phyloP scores from a whole-genome alignment of 2,329 filamentous ascomycete genomes.

The Shiraia sp. region DNA sequence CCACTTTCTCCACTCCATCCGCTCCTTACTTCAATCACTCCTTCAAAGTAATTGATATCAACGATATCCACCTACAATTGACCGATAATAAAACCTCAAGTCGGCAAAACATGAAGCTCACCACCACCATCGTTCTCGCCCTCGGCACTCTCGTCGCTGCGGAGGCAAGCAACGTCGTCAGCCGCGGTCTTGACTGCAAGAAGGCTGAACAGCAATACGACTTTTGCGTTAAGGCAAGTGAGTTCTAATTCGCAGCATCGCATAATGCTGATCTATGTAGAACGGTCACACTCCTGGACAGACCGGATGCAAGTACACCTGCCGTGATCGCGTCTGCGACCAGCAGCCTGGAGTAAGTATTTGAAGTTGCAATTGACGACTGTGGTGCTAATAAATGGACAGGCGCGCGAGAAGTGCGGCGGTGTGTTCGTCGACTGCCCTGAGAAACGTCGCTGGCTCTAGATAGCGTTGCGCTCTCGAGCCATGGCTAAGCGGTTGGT shows the following conservation, averaged over 20 bases:
- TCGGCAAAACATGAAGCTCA: constrained; percentile 12
- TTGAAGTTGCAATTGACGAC: not conserved
- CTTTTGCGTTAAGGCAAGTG: constrained; percentile 15
- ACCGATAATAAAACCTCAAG: too few relatives aligned
- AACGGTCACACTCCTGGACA: constrained; percentile 16
- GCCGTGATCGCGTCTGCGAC: constrained; percentile 19
- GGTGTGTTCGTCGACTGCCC: not conserved
- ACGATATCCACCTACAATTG: too few relatives aligned
- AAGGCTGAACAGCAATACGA: constrained; percentile 7
- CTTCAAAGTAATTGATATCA: too few relatives aligned
- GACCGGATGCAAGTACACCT: constrained; percentile 14
- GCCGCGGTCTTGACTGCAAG: constrained; percentile 8
- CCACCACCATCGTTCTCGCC: constrained; percentile 1
- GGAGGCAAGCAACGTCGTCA: not conserved
- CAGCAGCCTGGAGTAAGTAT: constrained; percentile 6
- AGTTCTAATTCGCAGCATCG: too few relatives aligned
- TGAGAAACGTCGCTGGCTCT: not conserved
- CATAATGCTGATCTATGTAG: too few relatives aligned
- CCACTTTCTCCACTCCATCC: too few relatives aligned
- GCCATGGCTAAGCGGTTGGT: too few relatives aligned
- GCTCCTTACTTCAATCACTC: too few relatives aligned
- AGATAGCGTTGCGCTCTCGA: constrained; percentile 10
- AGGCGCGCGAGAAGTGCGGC: too few relatives aligned
- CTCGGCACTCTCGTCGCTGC: constrained; percentile 1
- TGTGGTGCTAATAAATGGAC: too few relatives aligned